Conservation (phyloP, 73 alveolate species). For the Uronychia binucleata region DNA sequence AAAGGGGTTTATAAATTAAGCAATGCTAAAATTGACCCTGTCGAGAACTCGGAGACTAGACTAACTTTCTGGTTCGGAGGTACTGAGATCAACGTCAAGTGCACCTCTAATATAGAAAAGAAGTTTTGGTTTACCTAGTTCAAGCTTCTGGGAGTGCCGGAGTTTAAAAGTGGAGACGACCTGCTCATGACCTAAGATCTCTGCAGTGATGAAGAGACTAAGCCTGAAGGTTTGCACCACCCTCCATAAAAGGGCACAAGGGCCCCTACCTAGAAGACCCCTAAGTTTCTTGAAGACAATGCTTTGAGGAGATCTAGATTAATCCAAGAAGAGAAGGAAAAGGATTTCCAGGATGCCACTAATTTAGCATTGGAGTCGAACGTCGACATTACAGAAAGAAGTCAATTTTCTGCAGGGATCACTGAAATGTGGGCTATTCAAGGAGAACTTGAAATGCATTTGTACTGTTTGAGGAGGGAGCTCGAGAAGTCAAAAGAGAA, state of each 20-base stretch:
- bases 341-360: not conserved
- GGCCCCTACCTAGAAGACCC: not conserved
- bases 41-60: not conserved
- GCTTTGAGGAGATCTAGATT: not conserved
- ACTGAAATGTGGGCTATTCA: not conserved
- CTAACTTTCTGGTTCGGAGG: not conserved
- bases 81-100: not conserved
- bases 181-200: not conserved
- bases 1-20: not conserved
- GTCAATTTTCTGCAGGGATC: not conserved
- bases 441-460: not conserved
- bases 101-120: not conserved
- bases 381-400: not conserved
- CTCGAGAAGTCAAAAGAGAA: not conserved
- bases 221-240: not conserved
- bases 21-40: not conserved
- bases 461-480: not conserved
- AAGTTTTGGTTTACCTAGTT: not conserved
- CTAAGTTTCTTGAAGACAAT: not conserved
- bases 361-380: not conserved
- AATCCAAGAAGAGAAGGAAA: not conserved
- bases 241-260: not conserved
- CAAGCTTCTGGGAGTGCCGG: not conserved
- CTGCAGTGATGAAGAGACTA: not conserved
- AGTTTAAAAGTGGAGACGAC: not conserved